Evolutionary conservation across 1,284 basidiomycete species (phyloP).

Genomic region (Microbotryum lychnidis-dioicae): DNA sequence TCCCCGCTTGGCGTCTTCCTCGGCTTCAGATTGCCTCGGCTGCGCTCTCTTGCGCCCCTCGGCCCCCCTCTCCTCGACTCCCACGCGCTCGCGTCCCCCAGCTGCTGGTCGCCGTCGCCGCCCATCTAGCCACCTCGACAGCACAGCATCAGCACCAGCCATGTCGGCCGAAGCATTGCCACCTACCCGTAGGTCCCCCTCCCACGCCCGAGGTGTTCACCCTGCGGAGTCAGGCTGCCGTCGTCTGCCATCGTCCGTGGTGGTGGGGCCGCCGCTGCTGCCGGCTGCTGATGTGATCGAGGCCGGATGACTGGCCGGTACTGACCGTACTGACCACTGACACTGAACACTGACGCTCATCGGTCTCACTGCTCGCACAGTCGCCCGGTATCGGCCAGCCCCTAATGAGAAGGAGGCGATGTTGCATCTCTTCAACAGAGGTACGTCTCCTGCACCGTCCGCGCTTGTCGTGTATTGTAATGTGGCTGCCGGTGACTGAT

Average conservation of each 20-base stretch:
- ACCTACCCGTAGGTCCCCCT: conserved; percentile 5
- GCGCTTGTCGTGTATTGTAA: too few relatives aligned
- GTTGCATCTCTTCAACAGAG: conserved; percentile 22
- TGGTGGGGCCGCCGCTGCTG: neutral
- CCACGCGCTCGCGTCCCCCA: too few relatives aligned
- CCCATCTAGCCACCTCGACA: too few relatives aligned
- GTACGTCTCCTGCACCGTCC: conserved; percentile 2
- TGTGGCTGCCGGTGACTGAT: neutral
- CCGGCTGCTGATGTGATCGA: neutral
- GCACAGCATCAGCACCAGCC: neutral
- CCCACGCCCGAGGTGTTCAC: neutral
- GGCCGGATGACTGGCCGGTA: too few relatives aligned
- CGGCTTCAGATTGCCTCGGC: too few relatives aligned
- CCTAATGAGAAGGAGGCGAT: conserved; percentile 17
- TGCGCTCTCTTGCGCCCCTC: too few relatives aligned
- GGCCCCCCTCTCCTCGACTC: too few relatives aligned
- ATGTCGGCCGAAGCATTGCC: conserved; percentile 23
- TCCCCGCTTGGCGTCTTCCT: too few relatives aligned
- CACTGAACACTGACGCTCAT: neutral
- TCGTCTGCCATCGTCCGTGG: neutral
- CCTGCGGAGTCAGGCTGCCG: neutral
- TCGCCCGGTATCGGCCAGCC: conserved; percentile 13
- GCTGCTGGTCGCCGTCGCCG: too few relatives aligned
- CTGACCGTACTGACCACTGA: neutral
- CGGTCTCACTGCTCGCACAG: conserved; percentile 4